phyloP scores from a whole-genome alignment of 352 stramenopile species.

The Phytophthora nicotianae region DNA sequence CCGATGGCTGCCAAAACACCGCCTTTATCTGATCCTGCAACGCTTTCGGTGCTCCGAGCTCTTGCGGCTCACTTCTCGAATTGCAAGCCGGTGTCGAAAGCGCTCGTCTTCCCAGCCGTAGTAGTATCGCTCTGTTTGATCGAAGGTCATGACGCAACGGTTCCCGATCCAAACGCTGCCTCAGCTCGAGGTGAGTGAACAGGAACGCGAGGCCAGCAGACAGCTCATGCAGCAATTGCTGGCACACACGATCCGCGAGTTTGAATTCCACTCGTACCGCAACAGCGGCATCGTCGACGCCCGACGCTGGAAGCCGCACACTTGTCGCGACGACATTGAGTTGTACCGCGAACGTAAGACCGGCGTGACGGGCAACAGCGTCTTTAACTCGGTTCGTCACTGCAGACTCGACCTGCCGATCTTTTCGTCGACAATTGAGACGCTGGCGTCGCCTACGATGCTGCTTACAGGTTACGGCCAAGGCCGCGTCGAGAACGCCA shows the following conservation, averaged over 20 bases:
- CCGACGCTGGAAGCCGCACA: conserved; percentile 50
- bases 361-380: conserved; percentile 30
- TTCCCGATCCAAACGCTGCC: conserved; percentile 58
- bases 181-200: conserved; percentile 31
- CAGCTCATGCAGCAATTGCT: conserved; percentile 47
- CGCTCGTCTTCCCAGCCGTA: background rate
- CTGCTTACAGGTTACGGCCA: conserved; percentile 52
- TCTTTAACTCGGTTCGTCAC: conserved; percentile 31
- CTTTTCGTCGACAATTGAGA: conserved; percentile 35
- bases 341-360: conserved; percentile 49
- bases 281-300: conserved; percentile 43
- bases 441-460: conserved; percentile 41
- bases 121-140: conserved; percentile 4
- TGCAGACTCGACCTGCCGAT: conserved; percentile 40
- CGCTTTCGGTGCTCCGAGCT: conserved; percentile 8
- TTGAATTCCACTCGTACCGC: conserved; percentile 45
- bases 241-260: conserved; percentile 49
- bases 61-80: conserved; percentile 29
- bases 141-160: conserved; percentile 31
- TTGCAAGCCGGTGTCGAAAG: conserved; percentile 15
- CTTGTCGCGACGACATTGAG: conserved; percentile 44
- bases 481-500: conserved; percentile 59
- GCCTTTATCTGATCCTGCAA: conserved; percentile 21
- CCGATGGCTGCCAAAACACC: conserved; percentile 8
- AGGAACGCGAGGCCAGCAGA: conserved; percentile 41